Percentiles rank a stretch among this genome's conserved stretches.
Evolutionary conservation across 2,329 filamentous ascomycete species (phyloP).

Genomic region (Pleoardoris graminearum): DNA sequence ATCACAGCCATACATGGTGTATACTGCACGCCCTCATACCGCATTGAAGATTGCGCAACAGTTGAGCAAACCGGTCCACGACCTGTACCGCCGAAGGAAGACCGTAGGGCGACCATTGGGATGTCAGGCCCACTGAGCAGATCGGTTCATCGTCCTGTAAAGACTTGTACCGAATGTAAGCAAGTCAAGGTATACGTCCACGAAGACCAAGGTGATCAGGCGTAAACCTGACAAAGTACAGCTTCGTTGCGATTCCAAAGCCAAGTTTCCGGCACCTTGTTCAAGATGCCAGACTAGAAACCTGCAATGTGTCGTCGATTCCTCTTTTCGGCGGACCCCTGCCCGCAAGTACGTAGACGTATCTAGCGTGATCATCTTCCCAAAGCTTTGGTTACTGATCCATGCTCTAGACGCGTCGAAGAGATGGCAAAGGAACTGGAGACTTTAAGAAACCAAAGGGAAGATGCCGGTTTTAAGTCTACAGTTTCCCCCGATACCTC

Average conservation of each 20-base stretch:
- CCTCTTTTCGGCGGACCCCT: slow-evolving; percentile 27
- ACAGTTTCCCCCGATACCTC: slow-evolving; percentile 19
- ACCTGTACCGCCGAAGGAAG: not conserved
- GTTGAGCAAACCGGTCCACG: not conserved
- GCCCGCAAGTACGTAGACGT: slow-evolving; percentile 24
- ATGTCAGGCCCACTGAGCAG: slow-evolving; percentile 11
- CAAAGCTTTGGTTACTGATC: not conserved
- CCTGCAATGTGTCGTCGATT: slow-evolving; percentile 28
- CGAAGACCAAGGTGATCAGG: not conserved
- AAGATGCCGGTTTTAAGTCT: slow-evolving; percentile 11
- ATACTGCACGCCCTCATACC: not conserved
- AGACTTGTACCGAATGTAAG: slow-evolving; percentile 32
- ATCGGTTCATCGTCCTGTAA: slow-evolving; percentile 21
- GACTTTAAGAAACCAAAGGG: slow-evolving; percentile 17
- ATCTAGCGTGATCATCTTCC: too few relatives aligned
- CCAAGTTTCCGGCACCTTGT: slow-evolving; percentile 26
- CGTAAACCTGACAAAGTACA: slow-evolving; percentile 2
- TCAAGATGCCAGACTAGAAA: slow-evolving; percentile 22
- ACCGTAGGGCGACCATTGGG: slow-evolving; percentile 1
- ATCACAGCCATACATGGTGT: too few relatives aligned
- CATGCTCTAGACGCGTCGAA: slow-evolving; percentile 19
- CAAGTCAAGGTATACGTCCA: slow-evolving; percentile 26
- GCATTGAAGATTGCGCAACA: not conserved
- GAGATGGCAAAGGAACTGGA: slow-evolving; percentile 30
- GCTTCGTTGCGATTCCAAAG: slow-evolving; percentile 26